Evolutionary conservation across 129 eudicot genomes (phyloP).

Genomic region (Lonicera japonica): DNA sequence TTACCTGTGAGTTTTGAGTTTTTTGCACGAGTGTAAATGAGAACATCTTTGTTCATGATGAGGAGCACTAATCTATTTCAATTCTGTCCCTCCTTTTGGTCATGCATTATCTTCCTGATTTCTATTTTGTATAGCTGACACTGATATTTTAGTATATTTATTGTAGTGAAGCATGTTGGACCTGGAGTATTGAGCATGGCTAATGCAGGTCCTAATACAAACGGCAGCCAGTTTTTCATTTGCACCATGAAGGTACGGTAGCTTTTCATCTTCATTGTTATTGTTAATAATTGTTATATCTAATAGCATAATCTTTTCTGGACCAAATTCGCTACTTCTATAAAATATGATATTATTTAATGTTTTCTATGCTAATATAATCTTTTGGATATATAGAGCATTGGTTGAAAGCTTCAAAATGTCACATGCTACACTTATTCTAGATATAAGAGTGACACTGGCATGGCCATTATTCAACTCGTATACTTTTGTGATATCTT

Average conservation of each 20-base stretch:
- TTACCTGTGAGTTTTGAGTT: slow-evolving; percentile 11
- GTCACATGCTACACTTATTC: no score
- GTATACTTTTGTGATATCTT: no score
- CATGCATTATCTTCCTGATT: neutral
- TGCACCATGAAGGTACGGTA: slow-evolving; percentile 19
- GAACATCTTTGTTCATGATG: neutral
- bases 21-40: neutral
- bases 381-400: no score
- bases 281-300: no score
- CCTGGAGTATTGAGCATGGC: slow-evolving; percentile 29
- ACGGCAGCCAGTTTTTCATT: slow-evolving; percentile 24
- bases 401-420: no score
- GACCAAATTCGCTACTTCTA: no score
- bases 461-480: no score
- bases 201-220: slow-evolving; percentile 26
- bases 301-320: no score
- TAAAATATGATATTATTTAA: no score
- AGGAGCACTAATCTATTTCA: neutral
- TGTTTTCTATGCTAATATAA: no score
- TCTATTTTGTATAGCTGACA: neutral
- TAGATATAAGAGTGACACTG: no score
- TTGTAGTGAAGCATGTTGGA: slow-evolving; percentile 23
- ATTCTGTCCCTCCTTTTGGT: neutral
- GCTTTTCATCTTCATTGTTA: no score
- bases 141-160: neutral